A percentile compares a stretch with the other conserved stretches of the same genome.
phyloP scores from a whole-genome alignment of 768 basidiomycete genomes.

The Fomitopsis serialis region DNA sequence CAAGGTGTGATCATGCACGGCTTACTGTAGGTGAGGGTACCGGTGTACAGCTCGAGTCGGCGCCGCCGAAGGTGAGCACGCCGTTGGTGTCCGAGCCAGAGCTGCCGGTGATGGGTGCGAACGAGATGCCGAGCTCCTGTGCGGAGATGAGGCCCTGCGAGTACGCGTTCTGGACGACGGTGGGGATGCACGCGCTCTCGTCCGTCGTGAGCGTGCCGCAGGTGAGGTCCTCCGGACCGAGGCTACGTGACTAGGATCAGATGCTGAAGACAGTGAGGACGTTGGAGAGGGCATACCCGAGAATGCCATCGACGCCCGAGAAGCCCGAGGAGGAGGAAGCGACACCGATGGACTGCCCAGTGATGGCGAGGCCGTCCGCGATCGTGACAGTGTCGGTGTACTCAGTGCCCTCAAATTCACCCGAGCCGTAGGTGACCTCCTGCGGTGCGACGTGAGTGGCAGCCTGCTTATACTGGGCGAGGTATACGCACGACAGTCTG shows the following conservation, averaged over 20 bases:
- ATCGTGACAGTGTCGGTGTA: conserved; percentile 39
- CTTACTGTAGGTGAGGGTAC: conserved; percentile 23
- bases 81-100: conserved; percentile 18
- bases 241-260: conserved; percentile 19
- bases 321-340: conserved; percentile 24
- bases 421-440: conserved; percentile 49
- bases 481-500: conserved; percentile 21
- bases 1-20: too few relatives aligned
- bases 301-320: conserved; percentile 32
- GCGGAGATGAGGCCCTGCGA: conserved; percentile 22
- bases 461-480: conserved; percentile 8
- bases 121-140: conserved; percentile 29
- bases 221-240: conserved; percentile 30
- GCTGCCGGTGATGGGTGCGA: conserved; percentile 14
- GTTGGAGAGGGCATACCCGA: conserved; percentile 23
- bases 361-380: conserved; percentile 19
- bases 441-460: conserved; percentile 11
- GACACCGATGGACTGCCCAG: conserved; percentile 32
- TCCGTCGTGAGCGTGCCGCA: conserved; percentile 7
- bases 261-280: conserved; percentile 14
- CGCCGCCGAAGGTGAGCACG: conserved; percentile 18
- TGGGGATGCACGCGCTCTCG: conserved; percentile 20
- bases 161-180: conserved; percentile 31
- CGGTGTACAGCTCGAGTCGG: conserved; percentile 19
- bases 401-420: conserved; percentile 36